Conservation (phyloP, 805 yeast genomes). For the Wickerhamomyces mucosus region DNA sequence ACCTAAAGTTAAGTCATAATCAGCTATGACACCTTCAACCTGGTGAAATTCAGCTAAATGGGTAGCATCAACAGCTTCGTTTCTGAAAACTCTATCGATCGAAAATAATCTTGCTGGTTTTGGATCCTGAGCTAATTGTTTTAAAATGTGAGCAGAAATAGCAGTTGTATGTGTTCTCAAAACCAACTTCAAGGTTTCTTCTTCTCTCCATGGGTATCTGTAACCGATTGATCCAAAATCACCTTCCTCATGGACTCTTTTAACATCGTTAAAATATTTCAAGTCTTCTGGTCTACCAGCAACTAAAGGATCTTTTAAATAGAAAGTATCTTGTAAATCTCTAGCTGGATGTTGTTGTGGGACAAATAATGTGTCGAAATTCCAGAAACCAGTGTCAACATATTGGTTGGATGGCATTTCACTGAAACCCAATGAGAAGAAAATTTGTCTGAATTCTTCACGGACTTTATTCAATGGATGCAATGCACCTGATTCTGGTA, state of each 20-base stretch:
- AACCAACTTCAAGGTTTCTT: constrained; percentile 84
- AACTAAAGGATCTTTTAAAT: constrained; percentile 81
- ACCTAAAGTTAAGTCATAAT: constrained; percentile 88
- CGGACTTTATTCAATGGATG: constrained; percentile 96
- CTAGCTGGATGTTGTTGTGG: constrained; percentile 99
- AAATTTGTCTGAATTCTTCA: constrained; percentile 95
- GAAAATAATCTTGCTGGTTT: constrained; percentile 87
- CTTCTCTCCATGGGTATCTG: constrained; percentile 94
- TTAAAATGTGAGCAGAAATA: constrained; percentile 79
- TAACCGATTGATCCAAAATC: constrained; percentile 94
- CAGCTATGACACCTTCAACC: constrained; percentile 98
- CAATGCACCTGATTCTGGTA: constrained; percentile 82
- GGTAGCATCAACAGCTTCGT: constrained; percentile 99
- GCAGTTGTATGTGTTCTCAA: constrained; percentile 98
- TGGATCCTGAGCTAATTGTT: constrained; percentile 79
- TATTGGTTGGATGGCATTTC: constrained; percentile 99
- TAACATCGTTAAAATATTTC: constrained; percentile 67
- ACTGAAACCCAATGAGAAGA: constrained; percentile 95
- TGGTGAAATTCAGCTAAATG: constrained; percentile 99
- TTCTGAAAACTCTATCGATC: constrained; percentile 97
- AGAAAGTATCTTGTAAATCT: constrained; percentile 97
- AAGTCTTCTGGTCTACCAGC: constrained; percentile 81
- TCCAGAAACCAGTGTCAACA: constrained; percentile 98
- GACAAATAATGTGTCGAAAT: constrained; percentile 90
- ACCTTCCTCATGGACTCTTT: constrained; percentile 81